These are phyloP conservation scores for Paramyrothecium roridum DNA, from an alignment of 2,329 filamentous ascomycete species.

Conservation along the genomic window DNA sequence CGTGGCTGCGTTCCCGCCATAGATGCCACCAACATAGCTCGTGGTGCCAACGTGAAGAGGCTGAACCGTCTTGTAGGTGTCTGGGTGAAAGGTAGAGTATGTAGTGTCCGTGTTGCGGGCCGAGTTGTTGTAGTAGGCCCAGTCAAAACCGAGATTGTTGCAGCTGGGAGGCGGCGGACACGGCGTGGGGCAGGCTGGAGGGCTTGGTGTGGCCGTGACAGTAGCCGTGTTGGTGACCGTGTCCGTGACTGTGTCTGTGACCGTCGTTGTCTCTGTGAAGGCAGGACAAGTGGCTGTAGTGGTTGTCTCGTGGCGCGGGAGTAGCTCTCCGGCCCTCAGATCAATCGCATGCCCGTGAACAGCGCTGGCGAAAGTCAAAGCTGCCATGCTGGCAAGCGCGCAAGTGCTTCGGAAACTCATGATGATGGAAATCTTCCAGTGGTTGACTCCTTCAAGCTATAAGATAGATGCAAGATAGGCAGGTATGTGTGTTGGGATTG, in stretches of 20 bases:
- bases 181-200: background rate
- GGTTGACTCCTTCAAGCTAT: too few species aligned
- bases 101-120: slow-evolving; percentile 12
- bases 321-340: background rate
- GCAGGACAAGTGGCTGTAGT: background rate
- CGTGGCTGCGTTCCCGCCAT: background rate
- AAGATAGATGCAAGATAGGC: too few species aligned
- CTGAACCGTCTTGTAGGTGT: slow-evolving; percentile 9
- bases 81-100: slow-evolving; percentile 14
- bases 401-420: background rate
- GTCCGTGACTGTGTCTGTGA: background rate
- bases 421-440: background rate
- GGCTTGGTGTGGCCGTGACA: background rate
- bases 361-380: background rate
- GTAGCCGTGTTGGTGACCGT: background rate
- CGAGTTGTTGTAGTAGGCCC: slow-evolving; percentile 17
- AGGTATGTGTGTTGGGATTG: too few species aligned
- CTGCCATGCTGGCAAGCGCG: background rate
- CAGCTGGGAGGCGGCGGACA: slow-evolving; percentile 13
- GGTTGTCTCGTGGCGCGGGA: background rate
- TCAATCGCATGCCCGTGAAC: background rate
- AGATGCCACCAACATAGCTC: slow-evolving; percentile 10
- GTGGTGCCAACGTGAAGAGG: slow-evolving; percentile 10
- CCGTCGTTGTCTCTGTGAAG: background rate
- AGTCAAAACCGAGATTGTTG: slow-evolving; percentile 15